Conservation (phyloP, 495 filamentous ascomycete genomes). For the Massariosphaeria phaeospora region DNA sequence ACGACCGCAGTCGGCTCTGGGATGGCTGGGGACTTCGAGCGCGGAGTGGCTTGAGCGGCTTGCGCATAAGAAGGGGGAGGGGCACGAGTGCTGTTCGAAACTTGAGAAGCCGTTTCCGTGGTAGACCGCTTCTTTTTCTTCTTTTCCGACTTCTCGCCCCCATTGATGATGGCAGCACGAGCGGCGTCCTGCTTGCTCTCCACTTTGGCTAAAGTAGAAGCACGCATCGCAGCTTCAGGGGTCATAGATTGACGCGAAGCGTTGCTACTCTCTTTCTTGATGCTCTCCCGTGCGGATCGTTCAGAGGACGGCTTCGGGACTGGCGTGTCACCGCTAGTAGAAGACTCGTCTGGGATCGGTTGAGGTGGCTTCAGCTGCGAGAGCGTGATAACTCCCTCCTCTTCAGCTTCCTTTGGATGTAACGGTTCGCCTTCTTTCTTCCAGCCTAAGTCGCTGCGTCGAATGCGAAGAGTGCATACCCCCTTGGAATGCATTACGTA, state of each 20-base stretch:
- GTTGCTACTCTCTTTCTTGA: constrained; percentile 44
- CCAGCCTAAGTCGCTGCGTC: constrained; percentile 86
- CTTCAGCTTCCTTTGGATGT: constrained; percentile 64
- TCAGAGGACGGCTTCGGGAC: constrained; percentile 19
- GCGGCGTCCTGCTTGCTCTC: constrained; percentile 44
- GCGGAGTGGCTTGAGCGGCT: constrained; percentile 24
- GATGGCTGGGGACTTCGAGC: constrained; percentile 13
- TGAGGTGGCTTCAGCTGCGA: constrained; percentile 44
- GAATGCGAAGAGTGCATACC: constrained; percentile 78
- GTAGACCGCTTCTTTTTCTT: constrained; percentile 47
- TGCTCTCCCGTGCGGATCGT: constrained; percentile 25
- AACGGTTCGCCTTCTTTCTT: constrained; percentile 78
- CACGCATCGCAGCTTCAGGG: constrained; percentile 31
- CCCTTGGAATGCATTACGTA: constrained; percentile 97
- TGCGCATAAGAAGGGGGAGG: constrained; percentile 29
- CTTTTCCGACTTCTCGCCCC: constrained; percentile 41
- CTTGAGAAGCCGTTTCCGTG: constrained; percentile 27
- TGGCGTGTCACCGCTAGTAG: constrained; percentile 46
- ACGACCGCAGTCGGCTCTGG: constrained; percentile 1
- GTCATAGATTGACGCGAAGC: constrained; percentile 43
- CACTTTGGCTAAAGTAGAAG: constrained; percentile 33
- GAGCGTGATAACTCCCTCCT: constrained; percentile 56
- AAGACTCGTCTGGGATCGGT: constrained; percentile 41
- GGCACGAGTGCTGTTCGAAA: constrained; percentile 32
- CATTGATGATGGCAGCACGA: constrained; percentile 40